phyloP scores from a whole-genome alignment of 352 stramenopile species.

The Globisporangium uncinulatum region DNA sequence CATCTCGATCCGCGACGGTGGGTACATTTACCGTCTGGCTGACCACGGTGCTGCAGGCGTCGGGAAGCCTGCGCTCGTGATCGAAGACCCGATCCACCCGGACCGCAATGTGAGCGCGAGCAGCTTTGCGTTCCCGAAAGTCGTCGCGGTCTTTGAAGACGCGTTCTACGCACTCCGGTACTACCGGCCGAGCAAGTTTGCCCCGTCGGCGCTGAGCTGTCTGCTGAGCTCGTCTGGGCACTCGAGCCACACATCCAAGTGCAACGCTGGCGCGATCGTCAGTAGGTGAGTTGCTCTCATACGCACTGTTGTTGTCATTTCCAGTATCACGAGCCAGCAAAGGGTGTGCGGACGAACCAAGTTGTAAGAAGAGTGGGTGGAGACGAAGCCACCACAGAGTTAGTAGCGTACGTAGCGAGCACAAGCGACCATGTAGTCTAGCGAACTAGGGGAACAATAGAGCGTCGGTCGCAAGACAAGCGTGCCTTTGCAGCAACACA shows the following conservation, averaged over 20 bases:
- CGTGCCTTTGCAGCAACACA: neutral
- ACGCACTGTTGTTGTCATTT: too few species aligned
- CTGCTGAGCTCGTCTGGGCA: slow-evolving; percentile 65
- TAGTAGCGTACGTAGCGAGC: slow-evolving; percentile 2
- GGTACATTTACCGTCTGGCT: slow-evolving; percentile 80
- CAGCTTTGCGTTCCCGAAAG: slow-evolving; percentile 82
- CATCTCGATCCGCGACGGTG: slow-evolving; percentile 75
- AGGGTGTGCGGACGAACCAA: neutral
- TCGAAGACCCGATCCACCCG: slow-evolving; percentile 86
- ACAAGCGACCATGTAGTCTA: slow-evolving; percentile 13
- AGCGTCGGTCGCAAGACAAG: slow-evolving; percentile 1
- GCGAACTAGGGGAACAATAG: slow-evolving; percentile 14
- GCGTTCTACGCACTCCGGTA: slow-evolving; percentile 84
- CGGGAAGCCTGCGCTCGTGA: slow-evolving; percentile 69
- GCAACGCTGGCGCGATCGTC: neutral
- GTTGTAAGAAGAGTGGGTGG: neutral
- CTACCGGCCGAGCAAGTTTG: slow-evolving; percentile 69
- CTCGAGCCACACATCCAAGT: slow-evolving; percentile 21
- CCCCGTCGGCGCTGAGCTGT: slow-evolving; percentile 72
- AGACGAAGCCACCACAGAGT: neutral
- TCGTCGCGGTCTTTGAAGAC: slow-evolving; percentile 82
- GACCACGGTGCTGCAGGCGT: slow-evolving; percentile 41
- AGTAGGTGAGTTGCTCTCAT: too few species aligned
- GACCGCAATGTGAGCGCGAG: slow-evolving; percentile 84
- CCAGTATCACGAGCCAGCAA: neutral